Evolutionary conservation across 495 filamentous ascomycete species (phyloP), one percentile per base, ranked within the genome.

Genomic region (Paragyromitra xinjiangensis): DNA sequence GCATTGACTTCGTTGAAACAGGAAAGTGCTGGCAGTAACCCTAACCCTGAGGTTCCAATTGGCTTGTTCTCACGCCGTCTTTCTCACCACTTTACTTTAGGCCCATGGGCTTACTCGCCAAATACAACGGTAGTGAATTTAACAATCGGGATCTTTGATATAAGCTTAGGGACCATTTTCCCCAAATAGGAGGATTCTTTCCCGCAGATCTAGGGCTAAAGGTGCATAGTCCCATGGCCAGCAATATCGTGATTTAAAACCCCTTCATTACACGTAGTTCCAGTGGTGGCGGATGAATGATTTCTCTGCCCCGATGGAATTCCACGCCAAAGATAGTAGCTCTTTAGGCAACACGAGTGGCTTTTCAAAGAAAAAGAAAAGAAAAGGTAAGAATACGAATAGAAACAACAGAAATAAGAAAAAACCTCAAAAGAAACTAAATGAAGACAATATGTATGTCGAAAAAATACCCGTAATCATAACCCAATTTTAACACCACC

Each of bases 381-480:
- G n/a, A 51, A 22, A 56, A 12, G 24, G 24, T 7, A 12, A 24
- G 5, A 56, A 56, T 56, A 56, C 53, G 9, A 56, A 56, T 19
- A 56, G 53, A 56, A 56, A 26, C 16, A 51, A 7, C 1, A 2
- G 16, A n/a, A 29, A 26, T 26, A 56, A 26, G 53, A 56, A 14
- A 29, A 56, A 56, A 22, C 53, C 11, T 12, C 22, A 61, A 39
- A 37, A 61, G 7, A 14, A 61, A 39, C 26, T 12, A 39, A n/a
- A 37, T 6, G 8, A 39, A 37, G 53, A 24, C 7, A 56, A 19
- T n/a, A 56, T 26, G 9, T 51, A 16, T 4, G 62, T 26, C 62
- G 42, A 48, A 66, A 56, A 56, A 67, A 61, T 29, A 61, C 56
- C 29, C 39, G 29, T 34, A 24, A 24, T n/a, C 37, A 42, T 44